A percentile compares a stretch with the other conserved stretches of the same genome.
Conservation (phyloP, 2,329 filamentous ascomycete species). For the Diplodia scrobiculata region DNA sequence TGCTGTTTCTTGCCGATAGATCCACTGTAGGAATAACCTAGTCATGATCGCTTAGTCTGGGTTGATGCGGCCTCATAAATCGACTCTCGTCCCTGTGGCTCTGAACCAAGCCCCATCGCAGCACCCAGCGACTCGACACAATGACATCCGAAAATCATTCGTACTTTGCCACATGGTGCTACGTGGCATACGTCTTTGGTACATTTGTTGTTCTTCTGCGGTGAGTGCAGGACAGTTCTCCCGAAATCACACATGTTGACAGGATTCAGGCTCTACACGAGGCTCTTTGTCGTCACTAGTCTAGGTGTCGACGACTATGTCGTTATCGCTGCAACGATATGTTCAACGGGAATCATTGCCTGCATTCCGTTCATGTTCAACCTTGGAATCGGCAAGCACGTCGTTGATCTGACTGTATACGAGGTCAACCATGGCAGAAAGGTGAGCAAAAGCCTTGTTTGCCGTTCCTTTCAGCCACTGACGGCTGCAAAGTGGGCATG, state of each 20-base stretch:
- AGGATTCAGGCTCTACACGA: neutral
- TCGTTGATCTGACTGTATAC: neutral
- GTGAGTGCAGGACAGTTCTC: neutral
- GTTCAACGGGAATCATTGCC: neutral
- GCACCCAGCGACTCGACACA: neutral
- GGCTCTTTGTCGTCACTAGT: neutral
- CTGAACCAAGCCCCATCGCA: neutral
- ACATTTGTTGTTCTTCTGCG: neutral
- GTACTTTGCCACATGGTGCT: constrained; percentile 3
- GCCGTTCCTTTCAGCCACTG: neutral
- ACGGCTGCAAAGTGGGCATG: neutral
- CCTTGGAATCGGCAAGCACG: neutral
- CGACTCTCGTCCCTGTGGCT: neutral
- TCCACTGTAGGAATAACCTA: neutral
- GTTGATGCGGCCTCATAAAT: constrained; percentile 2
- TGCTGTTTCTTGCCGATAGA: neutral
- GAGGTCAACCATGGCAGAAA: constrained; percentile 4
- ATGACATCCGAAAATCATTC: neutral
- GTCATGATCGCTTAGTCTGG: neutral
- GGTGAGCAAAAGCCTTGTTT: neutral
- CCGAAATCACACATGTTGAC: neutral
- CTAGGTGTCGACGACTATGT: neutral
- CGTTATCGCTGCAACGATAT: neutral
- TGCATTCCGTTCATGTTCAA: constrained; percentile 3
- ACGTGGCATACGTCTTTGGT: neutral